Evolutionary conservation across 1,284 basidiomycete species (phyloP).

Genomic region (Marasmius tenuissimus): DNA sequence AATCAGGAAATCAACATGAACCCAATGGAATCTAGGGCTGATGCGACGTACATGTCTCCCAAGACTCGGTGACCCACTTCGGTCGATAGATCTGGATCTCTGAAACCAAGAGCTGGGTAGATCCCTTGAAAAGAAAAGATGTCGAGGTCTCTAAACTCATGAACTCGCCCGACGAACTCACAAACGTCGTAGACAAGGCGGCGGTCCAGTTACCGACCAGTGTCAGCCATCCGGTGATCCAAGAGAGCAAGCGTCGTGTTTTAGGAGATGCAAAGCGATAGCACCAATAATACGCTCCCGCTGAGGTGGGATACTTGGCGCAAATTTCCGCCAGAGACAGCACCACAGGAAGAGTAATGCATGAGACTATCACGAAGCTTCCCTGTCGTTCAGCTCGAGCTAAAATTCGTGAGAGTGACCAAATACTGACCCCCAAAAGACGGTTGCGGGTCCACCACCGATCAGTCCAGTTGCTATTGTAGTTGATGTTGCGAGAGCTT

Average conservation of each 20-base stretch:
- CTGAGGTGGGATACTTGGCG: constrained; percentile 57
- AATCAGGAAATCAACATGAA: too few relatives aligned
- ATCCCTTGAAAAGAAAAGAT: constrained; percentile 33
- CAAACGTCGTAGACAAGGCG: constrained; percentile 52
- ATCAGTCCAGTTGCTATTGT: constrained; percentile 53
- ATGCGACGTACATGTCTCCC: constrained; percentile 47
- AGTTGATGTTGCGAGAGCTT: constrained; percentile 52
- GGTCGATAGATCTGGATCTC: constrained; percentile 49
- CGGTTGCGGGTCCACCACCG: constrained; percentile 51
- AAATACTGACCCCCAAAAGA: constrained; percentile 50
- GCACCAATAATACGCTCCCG: constrained; percentile 60
- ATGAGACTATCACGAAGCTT: constrained; percentile 50
- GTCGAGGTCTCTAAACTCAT: neutral
- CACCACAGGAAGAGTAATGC: constrained; percentile 44
- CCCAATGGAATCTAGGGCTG: too few relatives aligned
- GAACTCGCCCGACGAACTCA: constrained; percentile 23
- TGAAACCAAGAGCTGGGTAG: constrained; percentile 49
- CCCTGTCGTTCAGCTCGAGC: neutral
- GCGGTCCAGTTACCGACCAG: constrained; percentile 59
- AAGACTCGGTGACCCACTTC: constrained; percentile 46
- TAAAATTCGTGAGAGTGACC: neutral
- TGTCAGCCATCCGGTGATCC: constrained; percentile 60
- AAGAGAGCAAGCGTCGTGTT: constrained; percentile 43
- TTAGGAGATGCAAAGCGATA: constrained; percentile 46
- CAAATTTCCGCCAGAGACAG: constrained; percentile 55